A percentile compares a stretch with the other conserved stretches of the same genome.
Evolutionary conservation across 1,284 basidiomycete genomes (phyloP).

Genomic region (Taiwanofungus camphoratus): DNA sequence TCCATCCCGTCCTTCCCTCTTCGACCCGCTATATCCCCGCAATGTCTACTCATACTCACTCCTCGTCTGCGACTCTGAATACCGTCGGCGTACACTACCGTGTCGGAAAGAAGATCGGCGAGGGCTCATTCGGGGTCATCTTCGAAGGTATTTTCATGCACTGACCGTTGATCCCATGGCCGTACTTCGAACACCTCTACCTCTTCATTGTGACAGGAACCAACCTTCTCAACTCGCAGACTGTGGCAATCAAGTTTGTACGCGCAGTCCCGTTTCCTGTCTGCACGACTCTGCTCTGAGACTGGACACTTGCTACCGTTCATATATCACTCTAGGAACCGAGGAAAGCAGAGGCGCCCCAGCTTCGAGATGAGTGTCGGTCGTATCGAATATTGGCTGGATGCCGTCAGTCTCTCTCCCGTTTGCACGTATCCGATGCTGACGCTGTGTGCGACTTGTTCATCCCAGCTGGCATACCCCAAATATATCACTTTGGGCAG

Average conservation of each 20-base stretch:
- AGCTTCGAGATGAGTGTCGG: conserved; percentile 93
- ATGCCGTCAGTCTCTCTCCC: conserved; percentile 62
- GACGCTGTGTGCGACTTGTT: not conserved
- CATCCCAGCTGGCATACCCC: conserved; percentile 76
- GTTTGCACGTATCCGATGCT: not conserved
- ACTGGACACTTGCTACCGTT: conserved; percentile 8
- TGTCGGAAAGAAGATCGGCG: conserved; percentile 80
- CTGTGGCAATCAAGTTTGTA: conserved; percentile 98
- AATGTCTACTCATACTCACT: conserved; percentile 49
- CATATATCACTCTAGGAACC: conserved; percentile 77
- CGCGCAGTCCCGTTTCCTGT: conserved; percentile 30
- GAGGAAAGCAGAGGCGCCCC: conserved; percentile 93
- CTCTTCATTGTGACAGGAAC: conserved; percentile 53
- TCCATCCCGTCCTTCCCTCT: conserved; percentile 3
- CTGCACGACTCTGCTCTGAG: conserved; percentile 5
- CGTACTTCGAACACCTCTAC: not conserved
- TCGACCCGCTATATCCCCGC: conserved; percentile 43
- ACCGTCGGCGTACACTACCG: conserved; percentile 79
- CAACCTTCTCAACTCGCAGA: conserved; percentile 92
- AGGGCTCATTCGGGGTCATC: conserved; percentile 94
- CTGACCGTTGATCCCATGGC: conserved; percentile 9
- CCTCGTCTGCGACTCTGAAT: conserved; percentile 53
- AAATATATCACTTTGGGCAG: conserved; percentile 97
- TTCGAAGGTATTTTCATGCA: conserved; percentile 69
- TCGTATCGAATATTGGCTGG: conserved; percentile 94